Evolutionary conservation across 108 stramenopile genomes (phyloP).

Genomic region (Aureococcus anophagefferens): DNA sequence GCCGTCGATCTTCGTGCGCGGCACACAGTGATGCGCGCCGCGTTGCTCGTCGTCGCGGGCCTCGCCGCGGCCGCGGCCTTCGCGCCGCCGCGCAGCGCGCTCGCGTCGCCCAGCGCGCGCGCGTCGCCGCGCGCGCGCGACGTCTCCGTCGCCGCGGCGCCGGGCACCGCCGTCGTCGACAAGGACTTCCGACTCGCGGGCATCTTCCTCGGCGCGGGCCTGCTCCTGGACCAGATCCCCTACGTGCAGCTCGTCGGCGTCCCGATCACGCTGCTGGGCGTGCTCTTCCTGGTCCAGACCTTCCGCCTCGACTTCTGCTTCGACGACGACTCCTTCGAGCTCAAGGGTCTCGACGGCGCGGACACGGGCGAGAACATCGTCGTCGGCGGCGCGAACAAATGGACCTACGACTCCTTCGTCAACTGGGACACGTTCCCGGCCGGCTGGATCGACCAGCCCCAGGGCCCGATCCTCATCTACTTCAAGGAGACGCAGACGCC

Average conservation of each 20-base stretch:
- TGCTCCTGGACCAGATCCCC: background rate
- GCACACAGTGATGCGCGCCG: too few species aligned
- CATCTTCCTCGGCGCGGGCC: background rate
- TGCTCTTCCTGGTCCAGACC: conserved; percentile 5
- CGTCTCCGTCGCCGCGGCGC: background rate
- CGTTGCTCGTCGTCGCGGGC: too few species aligned
- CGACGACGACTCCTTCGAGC: conserved; percentile 11
- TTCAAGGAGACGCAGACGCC: conserved; percentile 66
- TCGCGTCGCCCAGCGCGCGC: too few species aligned
- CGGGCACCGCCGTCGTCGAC: background rate
- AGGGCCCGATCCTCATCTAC: conserved; percentile 58
- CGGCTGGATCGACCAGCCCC: conserved; percentile 6
- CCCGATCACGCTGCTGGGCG: background rate
- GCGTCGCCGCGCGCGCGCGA: too few species aligned
- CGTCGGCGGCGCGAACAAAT: conserved; percentile 50
- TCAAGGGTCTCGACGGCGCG: background rate
- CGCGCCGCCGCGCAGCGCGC: too few species aligned
- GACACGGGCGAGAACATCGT: conserved; percentile 23
- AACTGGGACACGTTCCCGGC: conserved; percentile 54
- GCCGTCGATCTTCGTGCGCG: too few species aligned
- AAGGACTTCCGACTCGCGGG: background rate
- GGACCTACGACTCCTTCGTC: conserved; percentile 50
- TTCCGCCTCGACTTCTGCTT: background rate
- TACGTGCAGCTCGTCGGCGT: background rate
- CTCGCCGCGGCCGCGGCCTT: too few species aligned